These are phyloP conservation scores for Penstemon davidsonii DNA, from an alignment of 257 asterid species.

Conservation along the genomic window DNA sequence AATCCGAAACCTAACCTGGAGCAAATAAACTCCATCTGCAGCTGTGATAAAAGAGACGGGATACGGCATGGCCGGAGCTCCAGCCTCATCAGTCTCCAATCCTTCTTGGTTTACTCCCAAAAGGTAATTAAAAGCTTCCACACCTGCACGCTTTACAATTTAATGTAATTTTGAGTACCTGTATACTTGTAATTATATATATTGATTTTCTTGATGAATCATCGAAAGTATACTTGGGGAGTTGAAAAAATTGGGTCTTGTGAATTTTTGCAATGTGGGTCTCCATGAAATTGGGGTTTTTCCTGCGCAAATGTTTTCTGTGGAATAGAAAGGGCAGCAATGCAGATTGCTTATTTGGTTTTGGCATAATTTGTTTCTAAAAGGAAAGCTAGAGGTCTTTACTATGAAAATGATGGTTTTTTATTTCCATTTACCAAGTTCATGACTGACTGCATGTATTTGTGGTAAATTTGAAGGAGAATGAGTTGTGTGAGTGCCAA, in stretches of 20 bases:
- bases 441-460: constrained; percentile 4
- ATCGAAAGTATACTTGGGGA: not conserved
- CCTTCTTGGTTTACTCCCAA: constrained; percentile 73
- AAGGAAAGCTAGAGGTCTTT: not conserved
- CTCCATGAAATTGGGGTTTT: not conserved
- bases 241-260: constrained; percentile 14
- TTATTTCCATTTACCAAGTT: constrained; percentile 12
- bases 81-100: constrained; percentile 29
- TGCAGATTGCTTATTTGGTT: no score
- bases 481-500: not conserved
- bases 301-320: no score
- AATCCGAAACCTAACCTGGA: constrained; percentile 24
- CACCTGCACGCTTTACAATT: not conserved
- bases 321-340: no score
- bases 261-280: constrained; percentile 21
- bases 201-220: constrained; percentile 28
- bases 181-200: not conserved
- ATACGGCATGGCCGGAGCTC: constrained; percentile 40
- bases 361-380: not conserved
- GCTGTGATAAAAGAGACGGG: constrained; percentile 30
- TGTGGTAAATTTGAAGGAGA: constrained; percentile 13
- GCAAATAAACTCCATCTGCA: constrained; percentile 27
- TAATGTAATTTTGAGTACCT: not conserved
- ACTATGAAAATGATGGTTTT: not conserved
- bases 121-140: constrained; percentile 37